Conservation (phyloP, 352 stramenopile species). For the Phytophthora citrophthora region DNA sequence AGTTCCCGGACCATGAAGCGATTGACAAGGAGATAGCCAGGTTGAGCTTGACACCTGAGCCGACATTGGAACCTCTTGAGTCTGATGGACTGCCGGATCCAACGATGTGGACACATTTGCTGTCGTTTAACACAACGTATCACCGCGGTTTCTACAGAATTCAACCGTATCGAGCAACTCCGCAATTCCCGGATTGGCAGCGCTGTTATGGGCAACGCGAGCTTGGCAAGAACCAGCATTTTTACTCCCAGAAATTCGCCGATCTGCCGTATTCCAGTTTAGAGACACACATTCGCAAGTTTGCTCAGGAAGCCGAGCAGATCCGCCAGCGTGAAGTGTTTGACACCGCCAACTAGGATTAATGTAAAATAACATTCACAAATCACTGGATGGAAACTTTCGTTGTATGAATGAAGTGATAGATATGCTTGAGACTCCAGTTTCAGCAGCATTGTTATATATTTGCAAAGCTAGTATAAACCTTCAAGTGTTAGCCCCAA, state of each 20-base stretch:
- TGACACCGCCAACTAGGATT: neutral
- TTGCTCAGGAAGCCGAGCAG: constrained; percentile 22
- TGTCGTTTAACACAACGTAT: constrained; percentile 54
- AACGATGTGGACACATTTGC: constrained; percentile 65
- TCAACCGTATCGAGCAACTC: constrained; percentile 43
- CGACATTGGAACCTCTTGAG: constrained; percentile 13
- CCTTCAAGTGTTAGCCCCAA: neutral
- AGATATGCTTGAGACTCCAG: too few relatives aligned
- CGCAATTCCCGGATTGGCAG: constrained; percentile 42
- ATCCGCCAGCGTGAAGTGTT: constrained; percentile 17
- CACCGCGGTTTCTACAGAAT: constrained; percentile 45
- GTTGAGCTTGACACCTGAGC: constrained; percentile 5
- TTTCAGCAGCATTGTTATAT: constrained; percentile 7
- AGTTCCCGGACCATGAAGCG: constrained; percentile 7
- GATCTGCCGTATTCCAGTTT: constrained; percentile 11
- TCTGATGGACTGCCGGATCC: constrained; percentile 40
- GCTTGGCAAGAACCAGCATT: constrained; percentile 19
- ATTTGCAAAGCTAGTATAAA: constrained; percentile 9
- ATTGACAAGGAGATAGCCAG: constrained; percentile 11
- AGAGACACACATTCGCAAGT: constrained; percentile 20
- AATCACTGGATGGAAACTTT: too few relatives aligned
- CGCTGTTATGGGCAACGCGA: constrained; percentile 52
- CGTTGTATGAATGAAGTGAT: too few relatives aligned
- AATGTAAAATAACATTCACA: neutral
- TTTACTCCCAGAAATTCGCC: constrained; percentile 15